Conservation (phyloP, 805 yeast genomes). For the Hanseniaspora singularis region DNA sequence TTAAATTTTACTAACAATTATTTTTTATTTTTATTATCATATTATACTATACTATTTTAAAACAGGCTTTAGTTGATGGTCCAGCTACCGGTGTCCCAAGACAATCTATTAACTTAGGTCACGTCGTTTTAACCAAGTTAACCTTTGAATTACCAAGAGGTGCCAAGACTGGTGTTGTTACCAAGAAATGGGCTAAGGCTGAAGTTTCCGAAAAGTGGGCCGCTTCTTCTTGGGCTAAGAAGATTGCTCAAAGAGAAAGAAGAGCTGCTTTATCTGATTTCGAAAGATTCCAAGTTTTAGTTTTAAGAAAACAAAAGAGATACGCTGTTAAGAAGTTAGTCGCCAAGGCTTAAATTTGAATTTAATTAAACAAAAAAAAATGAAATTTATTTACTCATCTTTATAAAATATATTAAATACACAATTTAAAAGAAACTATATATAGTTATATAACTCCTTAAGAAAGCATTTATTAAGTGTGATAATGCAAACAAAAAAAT, state of each 20-base stretch:
- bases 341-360: conserved; percentile 70
- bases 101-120: conserved; percentile 79
- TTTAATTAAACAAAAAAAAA: conserved; percentile 12
- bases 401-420: too few species aligned
- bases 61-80: conserved; percentile 86
- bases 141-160: conserved; percentile 91
- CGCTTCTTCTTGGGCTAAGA: conserved; percentile 92
- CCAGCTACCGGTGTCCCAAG: conserved; percentile 81
- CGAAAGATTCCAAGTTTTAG: conserved; percentile 98
- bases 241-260: conserved; percentile 87
- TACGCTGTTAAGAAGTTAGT: conserved; percentile 89
- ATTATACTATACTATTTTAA: conserved; percentile 13
- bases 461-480: too few species aligned
- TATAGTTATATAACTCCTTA: too few species aligned
- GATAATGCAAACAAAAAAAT: too few species aligned
- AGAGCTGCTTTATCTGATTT: conserved; percentile 91
- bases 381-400: too few species aligned
- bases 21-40: not conserved
- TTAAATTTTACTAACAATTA: conserved; percentile 10
- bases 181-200: conserved; percentile 89
- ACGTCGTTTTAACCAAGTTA: conserved; percentile 85
- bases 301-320: conserved; percentile 95
- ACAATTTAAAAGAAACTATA: too few species aligned
- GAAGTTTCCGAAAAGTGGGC: conserved; percentile 85
- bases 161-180: conserved; percentile 70